Percentiles rank a stretch among this genome's conserved stretches.
Conservation (phyloP, 164 flowering plant species). For the Euptelea pleiosperma region DNA sequence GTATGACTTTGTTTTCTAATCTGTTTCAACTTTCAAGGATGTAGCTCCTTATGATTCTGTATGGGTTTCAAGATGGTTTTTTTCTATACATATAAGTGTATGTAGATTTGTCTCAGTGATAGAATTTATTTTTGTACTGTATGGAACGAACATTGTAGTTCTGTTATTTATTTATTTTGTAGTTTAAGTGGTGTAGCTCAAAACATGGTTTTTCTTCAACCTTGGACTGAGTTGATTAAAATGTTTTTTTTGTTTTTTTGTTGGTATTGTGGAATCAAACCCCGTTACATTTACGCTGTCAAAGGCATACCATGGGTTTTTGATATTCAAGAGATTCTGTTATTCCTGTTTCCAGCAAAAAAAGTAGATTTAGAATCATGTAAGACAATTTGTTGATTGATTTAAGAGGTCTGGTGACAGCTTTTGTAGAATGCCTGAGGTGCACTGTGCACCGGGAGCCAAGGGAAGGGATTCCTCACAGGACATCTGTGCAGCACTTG, state of each 20-base stretch:
- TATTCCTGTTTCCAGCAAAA: slow-evolving; percentile 9
- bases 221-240: neutral
- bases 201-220: neutral
- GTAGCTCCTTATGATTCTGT: neutral
- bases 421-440: neutral
- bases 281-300: too few species aligned
- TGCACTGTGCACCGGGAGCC: neutral
- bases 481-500: too few species aligned
- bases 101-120: slow-evolving; percentile 41
- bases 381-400: neutral
- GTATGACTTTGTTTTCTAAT: neutral
- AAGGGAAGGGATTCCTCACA: too few species aligned
- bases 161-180: neutral
- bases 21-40: slow-evolving; percentile 16
- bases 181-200: neutral
- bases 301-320: too few species aligned
- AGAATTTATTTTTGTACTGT: slow-evolving; percentile 4
- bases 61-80: slow-evolving; percentile 18
- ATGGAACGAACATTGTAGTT: slow-evolving; percentile 5
- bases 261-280: neutral
- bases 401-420: neutral
- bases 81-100: slow-evolving; percentile 27
- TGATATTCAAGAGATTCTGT: slow-evolving; percentile 13
- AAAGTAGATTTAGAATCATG: slow-evolving; percentile 1
- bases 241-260: neutral